Evolutionary conservation across 2,329 filamentous ascomycete genomes (phyloP), one percentile per base, ranked within the genome.

Genomic region (Penicillium sp.): DNA sequence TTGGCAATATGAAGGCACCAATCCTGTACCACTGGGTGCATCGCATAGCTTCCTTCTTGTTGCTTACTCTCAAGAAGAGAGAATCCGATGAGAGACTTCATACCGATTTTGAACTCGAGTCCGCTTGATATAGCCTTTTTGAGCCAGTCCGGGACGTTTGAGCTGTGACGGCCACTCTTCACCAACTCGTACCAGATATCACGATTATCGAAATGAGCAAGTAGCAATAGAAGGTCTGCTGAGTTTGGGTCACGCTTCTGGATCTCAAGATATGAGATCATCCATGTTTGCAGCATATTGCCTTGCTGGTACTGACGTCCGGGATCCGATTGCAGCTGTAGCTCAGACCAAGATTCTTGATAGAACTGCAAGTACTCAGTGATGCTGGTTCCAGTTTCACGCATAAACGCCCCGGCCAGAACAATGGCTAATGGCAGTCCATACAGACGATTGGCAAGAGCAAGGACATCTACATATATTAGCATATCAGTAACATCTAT

Each of bases 141-240:
- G 29, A 70, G 52, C 68, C 66, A 71, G 2, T 27, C 17, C 3
- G 66, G 69, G 6, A 37, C 6, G 46, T 60, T 12, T 6, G 52
- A 57, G 51, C 49, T 56, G 42, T 62, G 0, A 21, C 15, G 29
- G 17, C 57, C 42, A 23, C 23, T 40, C 41, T 59, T 45, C 4
- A 81, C 59, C n/a, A 81, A 69, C 54, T 79, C 72, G 60, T 71
- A 79, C 78, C 75, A 82, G 4, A 82, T 60, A 60, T 80, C 77
- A 15, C 75, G 67, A 59, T 77, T 76, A 59, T 75, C 71, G 56
- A 82, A 77, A 57, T 71, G 77, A n/a, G 75, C 76, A 71, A 76
- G 76, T 17, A 79, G 63, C n/a, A 69, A 54, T 17, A 81, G 71
- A 1, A 81, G 67, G 29, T 68, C 62, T 27, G 75, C 74, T 43